A percentile compares a stretch with the other conserved stretches of the same genome.
Evolutionary conservation across 2,329 filamentous ascomycete species (phyloP).

Genomic region (Blumeriella jaapii): DNA sequence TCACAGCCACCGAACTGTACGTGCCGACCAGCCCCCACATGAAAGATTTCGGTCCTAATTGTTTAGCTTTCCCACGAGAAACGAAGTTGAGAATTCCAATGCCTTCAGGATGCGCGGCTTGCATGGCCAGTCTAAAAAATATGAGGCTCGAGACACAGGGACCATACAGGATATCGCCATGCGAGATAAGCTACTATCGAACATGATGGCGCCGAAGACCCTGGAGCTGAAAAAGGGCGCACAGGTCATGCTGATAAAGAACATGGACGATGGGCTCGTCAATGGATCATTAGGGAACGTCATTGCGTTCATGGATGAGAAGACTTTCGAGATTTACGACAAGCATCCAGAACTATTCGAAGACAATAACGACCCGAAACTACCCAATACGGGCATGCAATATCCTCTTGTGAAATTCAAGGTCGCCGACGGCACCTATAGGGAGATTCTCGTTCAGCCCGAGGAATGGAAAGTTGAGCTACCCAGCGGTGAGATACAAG

Average conservation of each 20-base stretch:
- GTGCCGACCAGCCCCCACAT: background rate
- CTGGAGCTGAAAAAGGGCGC: constrained; percentile 82
- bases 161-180: constrained; percentile 50
- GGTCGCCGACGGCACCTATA: constrained; percentile 62
- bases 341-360: constrained; percentile 45
- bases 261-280: constrained; percentile 85
- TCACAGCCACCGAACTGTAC: constrained; percentile 75
- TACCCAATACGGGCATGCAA: too few relatives aligned
- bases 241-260: constrained; percentile 99
- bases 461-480: constrained; percentile 96
- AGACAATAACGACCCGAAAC: constrained; percentile 34
- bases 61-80: constrained; percentile 68
- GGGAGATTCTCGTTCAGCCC: constrained; percentile 69
- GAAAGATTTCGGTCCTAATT: background rate
- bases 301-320: constrained; percentile 64
- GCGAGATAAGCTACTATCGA: constrained; percentile 68
- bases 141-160: constrained; percentile 65
- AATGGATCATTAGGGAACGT: constrained; percentile 91
- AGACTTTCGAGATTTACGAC: constrained; percentile 46
- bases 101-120: constrained; percentile 59
- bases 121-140: constrained; percentile 55
- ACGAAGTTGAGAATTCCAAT: constrained; percentile 85
- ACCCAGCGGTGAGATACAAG: constrained; percentile 89
- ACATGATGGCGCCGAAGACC: constrained; percentile 82
- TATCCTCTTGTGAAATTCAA: constrained; percentile 82